Base-by-base conservation (phyloP, 352 stramenopile species). In the Blastocystis sp. region DNA sequence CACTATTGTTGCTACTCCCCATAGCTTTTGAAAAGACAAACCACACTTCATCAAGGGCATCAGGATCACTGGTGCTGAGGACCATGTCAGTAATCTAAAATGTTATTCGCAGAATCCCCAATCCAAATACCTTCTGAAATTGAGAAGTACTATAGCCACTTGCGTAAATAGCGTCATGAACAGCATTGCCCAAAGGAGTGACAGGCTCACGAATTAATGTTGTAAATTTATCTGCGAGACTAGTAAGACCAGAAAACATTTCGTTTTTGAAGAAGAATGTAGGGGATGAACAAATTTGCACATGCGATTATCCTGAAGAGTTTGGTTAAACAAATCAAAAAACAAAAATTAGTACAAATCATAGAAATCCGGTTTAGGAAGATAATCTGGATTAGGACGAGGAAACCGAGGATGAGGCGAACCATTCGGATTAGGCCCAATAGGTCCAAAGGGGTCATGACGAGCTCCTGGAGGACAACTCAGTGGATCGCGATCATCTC, bases 11-110 rank as follows among this genome's bases (percentile, higher is more conserved):
- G 15, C 29, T 53, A 61, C 63, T 87, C 18, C 50, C 47, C 6
- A 87, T 39, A 5, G 59, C 76, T 76, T 75, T 87, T 7, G 47
- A 43, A 8, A 87, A 26, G 15, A 87, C 76, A 79, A 87, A 87
- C 76, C 76, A 87, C 39, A 87, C 76, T 77, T 87, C 76, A 23
- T 87, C 76, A 43, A 87, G 76, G 26, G 63, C 63, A 73, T 87
- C 76, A 18, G 76, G 15, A 53, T 87, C 76, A 61, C 69, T 87
- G 3, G 76, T 87, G 43, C 29, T 87, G 9, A 61, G 15, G 18
- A 87, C 76, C 76, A 87, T 87, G 54, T 87, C 76, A 18, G 53
- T 56, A 87, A 87, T 39, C 76, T 87, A 87, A 26, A 87, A 8
- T 5, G 37, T 73, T 76, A 87, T 15, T n/a, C 20, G 9, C 15